Percentiles rank a stretch among this genome's conserved stretches.
phyloP scores from a whole-genome alignment of 208 protist genomes.

The Leptomonas pyrrhocoris region DNA sequence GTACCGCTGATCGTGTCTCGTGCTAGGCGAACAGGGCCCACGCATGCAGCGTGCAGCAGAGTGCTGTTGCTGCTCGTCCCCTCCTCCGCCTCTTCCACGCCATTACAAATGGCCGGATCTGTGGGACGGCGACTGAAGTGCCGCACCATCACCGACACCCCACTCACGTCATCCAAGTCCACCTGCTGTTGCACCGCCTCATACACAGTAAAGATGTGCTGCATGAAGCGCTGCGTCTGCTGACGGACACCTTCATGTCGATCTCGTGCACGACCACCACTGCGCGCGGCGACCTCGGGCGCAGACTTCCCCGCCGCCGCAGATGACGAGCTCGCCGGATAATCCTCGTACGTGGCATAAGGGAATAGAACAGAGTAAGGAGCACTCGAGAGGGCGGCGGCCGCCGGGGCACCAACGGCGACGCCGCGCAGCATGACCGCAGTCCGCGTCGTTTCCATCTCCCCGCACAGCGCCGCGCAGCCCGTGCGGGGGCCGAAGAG shows the following conservation, averaged over 20 bases:
- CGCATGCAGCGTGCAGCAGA: too few species aligned
- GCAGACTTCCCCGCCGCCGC: not conserved
- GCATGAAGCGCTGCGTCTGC: conserved; percentile 19
- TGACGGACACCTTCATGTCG: conserved; percentile 20
- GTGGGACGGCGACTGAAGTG: not conserved
- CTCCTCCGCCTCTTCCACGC: not conserved
- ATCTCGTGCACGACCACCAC: conserved; percentile 26
- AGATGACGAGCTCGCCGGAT: not conserved
- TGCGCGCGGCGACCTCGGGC: not conserved
- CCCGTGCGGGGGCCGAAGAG: conserved; percentile 52
- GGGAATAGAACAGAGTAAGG: conserved; percentile 66
- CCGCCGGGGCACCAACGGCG: not conserved
- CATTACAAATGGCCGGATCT: too few species aligned
- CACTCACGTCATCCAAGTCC: conserved; percentile 29
- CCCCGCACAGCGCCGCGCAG: conserved; percentile 24
- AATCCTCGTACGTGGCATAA: conserved; percentile 19
- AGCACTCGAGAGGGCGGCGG: conserved; percentile 4
- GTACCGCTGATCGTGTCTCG: conserved; percentile 2
- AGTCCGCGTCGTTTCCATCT: conserved; percentile 21
- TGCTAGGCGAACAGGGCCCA: not conserved
- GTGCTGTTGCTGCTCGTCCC: not conserved
- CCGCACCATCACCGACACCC: conserved; percentile 23
- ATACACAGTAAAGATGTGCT: conserved; percentile 24
- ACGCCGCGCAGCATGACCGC: conserved; percentile 20
- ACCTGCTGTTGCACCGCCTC: conserved; percentile 19